These are phyloP conservation scores for Xylaria sp. DNA, from an alignment of 2,329 filamentous ascomycete species.

Conservation along the genomic window DNA sequence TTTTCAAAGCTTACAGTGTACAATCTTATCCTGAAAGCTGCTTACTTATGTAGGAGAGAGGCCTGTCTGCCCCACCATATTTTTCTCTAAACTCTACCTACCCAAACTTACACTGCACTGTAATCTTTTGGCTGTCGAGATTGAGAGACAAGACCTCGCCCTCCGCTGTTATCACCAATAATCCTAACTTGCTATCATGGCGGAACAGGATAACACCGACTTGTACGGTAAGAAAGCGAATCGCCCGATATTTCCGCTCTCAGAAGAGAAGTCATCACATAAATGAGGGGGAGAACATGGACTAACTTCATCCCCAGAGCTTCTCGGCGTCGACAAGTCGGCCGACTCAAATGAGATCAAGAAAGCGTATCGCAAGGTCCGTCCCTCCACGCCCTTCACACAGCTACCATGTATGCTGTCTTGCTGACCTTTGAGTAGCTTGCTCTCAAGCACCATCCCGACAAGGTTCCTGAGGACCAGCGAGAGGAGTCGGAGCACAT, in stretches of 20 bases:
- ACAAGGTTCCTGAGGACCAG: slow-evolving; percentile 91
- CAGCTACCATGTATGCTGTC: neutral
- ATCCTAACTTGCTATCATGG: slow-evolving; percentile 42
- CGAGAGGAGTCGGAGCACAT: slow-evolving; percentile 86
- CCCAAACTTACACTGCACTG: slow-evolving; percentile 38
- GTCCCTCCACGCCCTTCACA: slow-evolving; percentile 19
- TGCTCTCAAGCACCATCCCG: slow-evolving; percentile 88
- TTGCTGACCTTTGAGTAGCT: slow-evolving; percentile 65
- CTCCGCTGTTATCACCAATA: slow-evolving; percentile 15
- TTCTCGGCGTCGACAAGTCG: slow-evolving; percentile 78
- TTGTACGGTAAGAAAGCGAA: slow-evolving; percentile 61
- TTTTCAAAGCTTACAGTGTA: neutral
- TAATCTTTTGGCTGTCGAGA: slow-evolving; percentile 31
- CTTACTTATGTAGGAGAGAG: neutral
- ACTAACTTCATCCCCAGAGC: slow-evolving; percentile 63
- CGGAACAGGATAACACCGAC: slow-evolving; percentile 55
- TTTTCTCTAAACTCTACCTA: slow-evolving; percentile 19
- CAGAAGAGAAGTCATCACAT: neutral
- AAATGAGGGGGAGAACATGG: neutral
- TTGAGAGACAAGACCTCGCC: slow-evolving; percentile 5
- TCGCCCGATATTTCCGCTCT: neutral
- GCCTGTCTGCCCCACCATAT: slow-evolving; percentile 30
- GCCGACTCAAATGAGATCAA: slow-evolving; percentile 86
- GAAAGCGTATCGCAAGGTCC: slow-evolving; percentile 94
- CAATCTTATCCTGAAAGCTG: neutral